These are phyloP conservation scores for Boletus rufocinnamomeus DNA, from an alignment of 768 basidiomycete genomes.

Conservation along the genomic window DNA sequence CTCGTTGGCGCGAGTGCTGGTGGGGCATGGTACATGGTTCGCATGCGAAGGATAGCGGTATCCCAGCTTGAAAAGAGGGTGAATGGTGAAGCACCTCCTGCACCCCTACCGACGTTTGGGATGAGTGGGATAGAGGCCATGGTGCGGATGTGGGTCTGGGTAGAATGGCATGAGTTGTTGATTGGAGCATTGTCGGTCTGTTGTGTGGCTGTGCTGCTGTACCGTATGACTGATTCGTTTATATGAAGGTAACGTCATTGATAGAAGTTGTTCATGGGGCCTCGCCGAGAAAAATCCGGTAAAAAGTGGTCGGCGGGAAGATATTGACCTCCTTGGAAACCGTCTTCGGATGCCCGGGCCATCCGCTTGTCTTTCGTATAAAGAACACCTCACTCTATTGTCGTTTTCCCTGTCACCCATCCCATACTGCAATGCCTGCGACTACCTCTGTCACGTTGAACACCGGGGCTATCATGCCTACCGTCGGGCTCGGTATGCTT, in stretches of 20 bases:
- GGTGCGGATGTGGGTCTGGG: conserved; percentile 52
- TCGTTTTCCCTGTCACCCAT: neutral
- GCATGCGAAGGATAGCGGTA: conserved; percentile 53
- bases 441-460: conserved; percentile 59
- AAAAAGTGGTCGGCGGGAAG: neutral
- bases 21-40: conserved; percentile 68
- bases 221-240: neutral
- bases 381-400: neutral
- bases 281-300: conserved; percentile 8
- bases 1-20: conserved; percentile 65
- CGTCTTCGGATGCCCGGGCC: neutral
- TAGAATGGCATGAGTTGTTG: conserved; percentile 15
- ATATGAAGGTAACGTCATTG: conserved; percentile 1
- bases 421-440: conserved; percentile 41
- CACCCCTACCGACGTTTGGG: conserved; percentile 23
- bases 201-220: conserved; percentile 3
- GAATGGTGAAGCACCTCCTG: conserved; percentile 2
- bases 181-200: conserved; percentile 1
- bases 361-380: neutral
- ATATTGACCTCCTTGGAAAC: too few relatives aligned
- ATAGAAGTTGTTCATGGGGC: neutral
- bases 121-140: conserved; percentile 41
- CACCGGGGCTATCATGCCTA: conserved; percentile 59
- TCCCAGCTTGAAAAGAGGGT: conserved; percentile 8
- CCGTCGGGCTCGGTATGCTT: conserved; percentile 56